phyloP scores from a whole-genome alignment of 1,284 basidiomycete genomes.

The Coriolopsis trogii region DNA sequence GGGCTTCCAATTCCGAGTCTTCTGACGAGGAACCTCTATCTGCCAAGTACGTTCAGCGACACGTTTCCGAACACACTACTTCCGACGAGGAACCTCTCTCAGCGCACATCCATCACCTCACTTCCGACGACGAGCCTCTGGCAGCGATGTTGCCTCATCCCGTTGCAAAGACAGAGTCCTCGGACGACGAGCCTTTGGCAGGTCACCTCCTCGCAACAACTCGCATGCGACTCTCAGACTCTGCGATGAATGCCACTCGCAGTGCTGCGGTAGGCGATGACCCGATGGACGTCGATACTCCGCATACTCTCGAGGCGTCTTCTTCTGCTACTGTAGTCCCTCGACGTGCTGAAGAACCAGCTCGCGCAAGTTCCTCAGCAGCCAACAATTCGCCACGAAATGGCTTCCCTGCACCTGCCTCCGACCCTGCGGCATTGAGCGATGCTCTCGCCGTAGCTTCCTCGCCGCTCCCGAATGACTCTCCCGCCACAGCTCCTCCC shows the following conservation, averaged over 20 bases:
- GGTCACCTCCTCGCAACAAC: too few species aligned
- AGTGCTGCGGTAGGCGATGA: too few species aligned
- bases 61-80: neutral
- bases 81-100: neutral
- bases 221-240: too few species aligned
- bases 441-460: too few species aligned
- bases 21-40: neutral
- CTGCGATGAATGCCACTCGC: too few species aligned
- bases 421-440: too few species aligned
- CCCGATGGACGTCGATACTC: too few species aligned
- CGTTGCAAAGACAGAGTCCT: neutral
- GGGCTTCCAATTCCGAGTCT: neutral
- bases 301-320: too few species aligned
- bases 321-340: too few species aligned
- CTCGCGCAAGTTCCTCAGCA: too few species aligned
- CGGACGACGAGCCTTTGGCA: neutral
- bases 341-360: too few species aligned
- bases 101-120: neutral
- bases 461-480: too few species aligned
- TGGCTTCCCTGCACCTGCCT: neutral
- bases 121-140: slow-evolving; percentile 2
- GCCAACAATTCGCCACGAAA: neutral
- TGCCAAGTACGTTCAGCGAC: neutral
- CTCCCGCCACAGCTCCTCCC: neutral
- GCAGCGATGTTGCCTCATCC: neutral